Evolutionary conservation across 2,329 filamentous ascomycete genomes (phyloP).

Genomic region (Xylaria hypoxylon): DNA sequence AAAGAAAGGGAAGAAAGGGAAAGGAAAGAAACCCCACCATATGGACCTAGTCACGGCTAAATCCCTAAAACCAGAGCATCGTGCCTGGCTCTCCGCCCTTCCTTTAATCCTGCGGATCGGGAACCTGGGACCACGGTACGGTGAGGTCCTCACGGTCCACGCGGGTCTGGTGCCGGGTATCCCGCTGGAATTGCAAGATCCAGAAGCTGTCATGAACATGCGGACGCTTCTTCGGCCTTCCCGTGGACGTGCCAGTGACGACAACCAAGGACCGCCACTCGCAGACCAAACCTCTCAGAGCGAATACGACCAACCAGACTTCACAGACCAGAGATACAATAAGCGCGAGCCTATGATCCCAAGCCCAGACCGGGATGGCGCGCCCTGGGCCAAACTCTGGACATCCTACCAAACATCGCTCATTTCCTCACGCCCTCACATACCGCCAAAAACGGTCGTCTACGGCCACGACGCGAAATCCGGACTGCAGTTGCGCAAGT

Average conservation of each 20-base stretch:
- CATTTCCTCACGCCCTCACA: constrained; percentile 40
- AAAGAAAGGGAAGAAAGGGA: constrained; percentile 39
- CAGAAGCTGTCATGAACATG: constrained; percentile 92
- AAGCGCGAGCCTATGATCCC: constrained; percentile 24
- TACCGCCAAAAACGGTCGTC: constrained; percentile 67
- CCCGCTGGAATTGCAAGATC: constrained; percentile 75
- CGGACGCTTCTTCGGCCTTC: constrained; percentile 73
- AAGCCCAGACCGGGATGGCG: constrained; percentile 58
- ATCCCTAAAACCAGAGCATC: constrained; percentile 66
- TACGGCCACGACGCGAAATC: constrained; percentile 87
- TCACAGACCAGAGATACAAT: not conserved
- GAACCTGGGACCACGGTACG: constrained; percentile 61
- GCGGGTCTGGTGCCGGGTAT: constrained; percentile 85
- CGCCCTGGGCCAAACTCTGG: constrained; percentile 76
- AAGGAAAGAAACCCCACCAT: constrained; percentile 50
- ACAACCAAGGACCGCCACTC: not conserved
- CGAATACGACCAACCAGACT: not conserved
- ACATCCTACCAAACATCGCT: constrained; percentile 60
- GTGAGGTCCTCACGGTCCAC: constrained; percentile 82
- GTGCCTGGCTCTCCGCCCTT: constrained; percentile 74
- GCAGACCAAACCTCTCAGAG: not conserved
- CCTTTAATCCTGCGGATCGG: constrained; percentile 84
- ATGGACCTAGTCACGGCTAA: constrained; percentile 67
- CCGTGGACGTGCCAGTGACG: not conserved
- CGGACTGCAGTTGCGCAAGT: constrained; percentile 71